phyloP scores from a whole-genome alignment of 2,329 filamentous ascomycete species.

The Metarhizium robertsii region DNA sequence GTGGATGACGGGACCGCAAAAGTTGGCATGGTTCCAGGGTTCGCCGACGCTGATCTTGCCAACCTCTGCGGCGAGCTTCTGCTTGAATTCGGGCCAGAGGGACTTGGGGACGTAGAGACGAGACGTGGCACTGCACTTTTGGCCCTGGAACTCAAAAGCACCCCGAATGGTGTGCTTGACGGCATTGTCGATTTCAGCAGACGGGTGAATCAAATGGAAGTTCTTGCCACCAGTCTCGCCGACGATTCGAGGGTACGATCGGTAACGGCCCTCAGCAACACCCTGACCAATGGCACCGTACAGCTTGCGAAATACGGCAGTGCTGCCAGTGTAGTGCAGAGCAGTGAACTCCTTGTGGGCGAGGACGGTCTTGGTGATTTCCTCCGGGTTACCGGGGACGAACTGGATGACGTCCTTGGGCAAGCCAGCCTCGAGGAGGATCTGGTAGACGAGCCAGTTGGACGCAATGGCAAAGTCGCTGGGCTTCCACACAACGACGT shows the following conservation, averaged over 20 bases:
- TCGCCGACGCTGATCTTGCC: slow-evolving; percentile 61
- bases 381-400: slow-evolving; percentile 76
- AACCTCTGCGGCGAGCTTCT: slow-evolving; percentile 58
- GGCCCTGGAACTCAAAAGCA: slow-evolving; percentile 84
- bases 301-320: slow-evolving; percentile 78
- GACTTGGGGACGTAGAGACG: slow-evolving; percentile 71
- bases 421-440: slow-evolving; percentile 83
- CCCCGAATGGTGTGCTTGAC: slow-evolving; percentile 75
- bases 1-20: slow-evolving; percentile 84
- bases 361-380: slow-evolving; percentile 71
- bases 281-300: slow-evolving; percentile 80
- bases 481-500: slow-evolving; percentile 97
- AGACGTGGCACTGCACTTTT: slow-evolving; percentile 84
- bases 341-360: slow-evolving; percentile 73
- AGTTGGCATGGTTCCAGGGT: slow-evolving; percentile 62
- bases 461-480: slow-evolving; percentile 81
- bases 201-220: slow-evolving; percentile 74
- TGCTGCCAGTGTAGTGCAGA: slow-evolving; percentile 94
- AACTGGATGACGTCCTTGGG: slow-evolving; percentile 89
- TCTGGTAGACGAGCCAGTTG: slow-evolving; percentile 84
- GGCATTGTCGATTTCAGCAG: slow-evolving; percentile 70
- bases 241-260: slow-evolving; percentile 78
- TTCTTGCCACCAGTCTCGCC: slow-evolving; percentile 92
- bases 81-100: slow-evolving; percentile 62
- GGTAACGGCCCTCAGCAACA: slow-evolving; percentile 73